Percentiles rank a stretch among this genome's conserved stretches.
These are phyloP conservation scores for Gossypium schwendimanii DNA, from an alignment of 441 rosid genomes.

Conservation along the genomic window DNA sequence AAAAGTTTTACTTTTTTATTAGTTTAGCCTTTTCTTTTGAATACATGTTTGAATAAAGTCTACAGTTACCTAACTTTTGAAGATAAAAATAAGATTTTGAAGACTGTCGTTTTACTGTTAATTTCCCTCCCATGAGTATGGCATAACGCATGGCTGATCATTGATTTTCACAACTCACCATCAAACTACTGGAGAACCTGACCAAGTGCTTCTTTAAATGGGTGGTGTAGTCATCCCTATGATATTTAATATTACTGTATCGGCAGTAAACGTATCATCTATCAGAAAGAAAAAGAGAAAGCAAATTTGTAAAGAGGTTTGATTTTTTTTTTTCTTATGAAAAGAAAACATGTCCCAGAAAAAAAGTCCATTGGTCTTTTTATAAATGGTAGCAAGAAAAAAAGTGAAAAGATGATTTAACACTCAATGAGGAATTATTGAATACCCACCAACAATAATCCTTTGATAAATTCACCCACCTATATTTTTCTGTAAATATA, in stretches of 20 bases:
- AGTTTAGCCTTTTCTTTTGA: neutral
- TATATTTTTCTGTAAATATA: conserved; percentile 8
- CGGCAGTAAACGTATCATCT: too few species aligned
- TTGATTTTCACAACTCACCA: neutral
- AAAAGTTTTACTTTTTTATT: neutral
- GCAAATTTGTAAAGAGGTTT: neutral
- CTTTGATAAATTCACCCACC: conserved; percentile 34
- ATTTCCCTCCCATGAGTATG: neutral
- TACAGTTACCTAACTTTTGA: neutral
- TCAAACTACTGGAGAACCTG: conserved; percentile 1
- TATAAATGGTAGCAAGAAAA: neutral
- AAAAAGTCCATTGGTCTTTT: neutral
- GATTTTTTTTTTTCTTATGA: neutral
- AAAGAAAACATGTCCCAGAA: neutral
- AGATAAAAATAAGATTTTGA: neutral
- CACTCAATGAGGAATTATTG: conserved; percentile 30
- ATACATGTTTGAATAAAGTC: neutral
- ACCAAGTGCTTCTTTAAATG: neutral
- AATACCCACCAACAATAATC: conserved; percentile 29
- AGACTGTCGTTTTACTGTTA: neutral
- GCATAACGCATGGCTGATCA: neutral
- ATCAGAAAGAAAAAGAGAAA: neutral
- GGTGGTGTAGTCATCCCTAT: too few species aligned
- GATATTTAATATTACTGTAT: too few species aligned
- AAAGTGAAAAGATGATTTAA: neutral